phyloP scores from a whole-genome alignment of 345 rosid species.

The Rhodamnia rubescens region DNA sequence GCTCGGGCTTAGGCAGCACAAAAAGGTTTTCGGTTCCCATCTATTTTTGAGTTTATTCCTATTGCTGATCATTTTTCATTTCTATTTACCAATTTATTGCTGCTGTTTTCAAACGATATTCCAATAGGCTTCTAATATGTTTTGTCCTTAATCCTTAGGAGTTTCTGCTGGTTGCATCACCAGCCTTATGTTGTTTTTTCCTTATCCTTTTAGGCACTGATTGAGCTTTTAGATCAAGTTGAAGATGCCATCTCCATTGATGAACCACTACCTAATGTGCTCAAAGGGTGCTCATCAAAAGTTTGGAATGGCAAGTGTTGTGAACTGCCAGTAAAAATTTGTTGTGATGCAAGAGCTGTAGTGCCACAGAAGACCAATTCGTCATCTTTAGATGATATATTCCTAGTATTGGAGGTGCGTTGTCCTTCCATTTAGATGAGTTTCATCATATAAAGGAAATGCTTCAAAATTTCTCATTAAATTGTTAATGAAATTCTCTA shows the following conservation, averaged over 20 bases:
- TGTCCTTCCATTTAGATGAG: background rate
- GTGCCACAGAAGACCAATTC: constrained; percentile 8
- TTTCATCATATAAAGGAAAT: background rate
- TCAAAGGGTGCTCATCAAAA: constrained; percentile 23
- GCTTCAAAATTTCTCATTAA: background rate
- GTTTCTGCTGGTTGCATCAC: background rate
- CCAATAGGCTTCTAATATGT: background rate
- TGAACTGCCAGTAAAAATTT: constrained; percentile 5
- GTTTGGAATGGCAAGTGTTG: constrained; percentile 16
- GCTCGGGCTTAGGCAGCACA: constrained; percentile 46
- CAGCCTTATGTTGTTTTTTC: background rate
- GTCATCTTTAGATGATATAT: constrained; percentile 22
- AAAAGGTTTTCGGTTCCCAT: constrained; percentile 47
- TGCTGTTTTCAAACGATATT: background rate
- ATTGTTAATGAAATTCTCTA: background rate
- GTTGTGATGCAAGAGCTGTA: constrained; percentile 9
- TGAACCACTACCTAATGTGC: constrained; percentile 26
- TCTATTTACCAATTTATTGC: background rate
- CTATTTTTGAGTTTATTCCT: background rate
- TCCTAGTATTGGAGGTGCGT: constrained; percentile 87
- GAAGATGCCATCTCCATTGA: constrained; percentile 81
- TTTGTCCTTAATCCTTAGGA: background rate
- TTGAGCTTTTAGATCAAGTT: constrained; percentile 87
- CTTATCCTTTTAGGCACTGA: constrained; percentile 48
- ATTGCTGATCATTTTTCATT: background rate